Conservation (phyloP, 164 flowering plant genomes). For the Piper betle region DNA sequence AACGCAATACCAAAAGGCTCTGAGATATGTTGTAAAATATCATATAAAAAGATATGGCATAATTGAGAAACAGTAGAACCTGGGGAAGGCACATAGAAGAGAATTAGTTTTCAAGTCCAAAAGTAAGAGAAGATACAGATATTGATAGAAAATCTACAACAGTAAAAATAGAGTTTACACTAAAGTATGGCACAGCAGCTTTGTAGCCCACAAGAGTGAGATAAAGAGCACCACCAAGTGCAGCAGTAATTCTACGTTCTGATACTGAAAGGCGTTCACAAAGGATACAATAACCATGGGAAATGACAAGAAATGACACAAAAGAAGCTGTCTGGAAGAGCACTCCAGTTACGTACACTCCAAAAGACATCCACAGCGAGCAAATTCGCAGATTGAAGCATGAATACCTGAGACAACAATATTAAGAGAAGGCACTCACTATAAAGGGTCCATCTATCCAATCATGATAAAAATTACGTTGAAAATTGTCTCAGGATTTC, state of each 20-base stretch:
- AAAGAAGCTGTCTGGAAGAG: conserved; percentile 81
- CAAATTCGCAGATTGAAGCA: conserved; percentile 64
- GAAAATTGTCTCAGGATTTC: no score
- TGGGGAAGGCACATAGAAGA: conserved; percentile 17
- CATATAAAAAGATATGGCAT: conserved; percentile 54
- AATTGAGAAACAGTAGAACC: conserved; percentile 67
- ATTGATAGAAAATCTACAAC: not conserved
- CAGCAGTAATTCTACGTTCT: conserved; percentile 65
- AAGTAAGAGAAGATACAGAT: not conserved
- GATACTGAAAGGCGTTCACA: conserved; percentile 66
- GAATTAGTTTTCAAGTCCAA: conserved; percentile 4
- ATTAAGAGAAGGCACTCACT: not conserved
- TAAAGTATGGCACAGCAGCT: conserved; percentile 81
- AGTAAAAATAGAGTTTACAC: conserved; percentile 18
- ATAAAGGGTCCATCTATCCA: no score
- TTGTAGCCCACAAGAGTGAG: conserved; percentile 74
- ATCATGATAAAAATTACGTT: no score
- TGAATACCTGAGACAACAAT: conserved; percentile 49
- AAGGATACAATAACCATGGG: conserved; percentile 86
- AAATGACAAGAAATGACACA: conserved; percentile 68
- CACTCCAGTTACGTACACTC: conserved; percentile 74
- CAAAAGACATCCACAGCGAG: conserved; percentile 95
- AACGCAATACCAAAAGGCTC: conserved; percentile 47
- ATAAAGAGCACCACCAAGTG: conserved; percentile 70
- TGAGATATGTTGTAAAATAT: conserved; percentile 66